phyloP scores from a whole-genome alignment of 139 green algal species.

The Closterium sp. region DNA sequence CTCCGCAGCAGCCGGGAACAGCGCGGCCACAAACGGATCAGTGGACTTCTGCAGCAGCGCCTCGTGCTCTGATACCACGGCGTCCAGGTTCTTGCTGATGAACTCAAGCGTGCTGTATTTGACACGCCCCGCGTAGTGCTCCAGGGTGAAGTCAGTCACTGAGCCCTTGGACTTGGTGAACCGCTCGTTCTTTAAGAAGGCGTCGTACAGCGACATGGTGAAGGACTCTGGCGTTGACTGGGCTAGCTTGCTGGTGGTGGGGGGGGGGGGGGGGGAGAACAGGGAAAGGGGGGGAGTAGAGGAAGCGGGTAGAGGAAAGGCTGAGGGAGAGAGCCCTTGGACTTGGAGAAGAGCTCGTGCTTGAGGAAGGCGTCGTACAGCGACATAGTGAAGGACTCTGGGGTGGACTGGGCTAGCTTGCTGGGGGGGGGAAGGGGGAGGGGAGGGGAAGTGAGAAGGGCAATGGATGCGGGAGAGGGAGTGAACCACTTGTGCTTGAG shows the following conservation, averaged over 20 bases:
- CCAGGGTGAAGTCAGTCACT: conserved; percentile 27
- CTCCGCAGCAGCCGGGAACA: not conserved
- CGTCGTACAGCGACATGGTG: not conserved
- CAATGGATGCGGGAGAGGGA: not conserved
- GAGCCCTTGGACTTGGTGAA: conserved; percentile 35
- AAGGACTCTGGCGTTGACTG: conserved; percentile 12
- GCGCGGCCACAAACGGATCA: not conserved
- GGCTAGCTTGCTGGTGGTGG: conserved; percentile 13
- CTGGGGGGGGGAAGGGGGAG: not conserved
- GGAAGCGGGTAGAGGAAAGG: not conserved
- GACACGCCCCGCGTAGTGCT: conserved; percentile 50
- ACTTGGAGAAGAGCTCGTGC: conserved; percentile 20
- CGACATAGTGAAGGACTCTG: not conserved
- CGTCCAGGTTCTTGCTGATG: conserved; percentile 84
- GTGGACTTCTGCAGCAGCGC: conserved; percentile 64
- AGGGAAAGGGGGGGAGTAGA: not conserved
- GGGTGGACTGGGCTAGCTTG: conserved; percentile 22
- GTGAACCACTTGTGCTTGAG: conserved; percentile 7
- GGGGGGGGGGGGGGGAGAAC: not conserved
- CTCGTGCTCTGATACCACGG: conserved; percentile 95
- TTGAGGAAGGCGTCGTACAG: not conserved
- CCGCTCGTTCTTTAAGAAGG: conserved; percentile 15
- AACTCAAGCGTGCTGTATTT: conserved; percentile 56
- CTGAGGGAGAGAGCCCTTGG: not conserved
- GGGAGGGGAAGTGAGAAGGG: not conserved